phyloP scores from a whole-genome alignment of 2,329 filamentous ascomycete species.

The Sarocladium brachiariae region DNA sequence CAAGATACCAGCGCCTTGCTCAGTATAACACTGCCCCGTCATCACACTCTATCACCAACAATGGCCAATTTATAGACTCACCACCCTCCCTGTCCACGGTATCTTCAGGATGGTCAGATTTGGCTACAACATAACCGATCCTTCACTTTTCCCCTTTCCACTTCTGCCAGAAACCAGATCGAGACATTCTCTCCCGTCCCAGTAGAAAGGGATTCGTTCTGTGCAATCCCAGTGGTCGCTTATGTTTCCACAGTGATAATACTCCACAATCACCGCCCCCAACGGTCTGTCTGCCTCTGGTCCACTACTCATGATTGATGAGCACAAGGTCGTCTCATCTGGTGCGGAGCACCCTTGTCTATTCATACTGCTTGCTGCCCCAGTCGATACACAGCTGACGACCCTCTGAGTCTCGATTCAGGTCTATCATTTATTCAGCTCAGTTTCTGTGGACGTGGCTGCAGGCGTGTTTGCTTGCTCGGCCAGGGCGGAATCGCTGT shows the following conservation, averaged over 20 bases:
- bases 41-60: no score
- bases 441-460: background rate
- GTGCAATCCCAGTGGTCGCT: background rate
- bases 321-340: background rate
- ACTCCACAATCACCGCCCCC: conserved; percentile 1
- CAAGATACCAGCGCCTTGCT: no score
- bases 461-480: background rate
- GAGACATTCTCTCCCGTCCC: conserved; percentile 5
- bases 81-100: no score
- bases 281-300: background rate
- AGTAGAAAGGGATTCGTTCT: background rate
- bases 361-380: background rate
- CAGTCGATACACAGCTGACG: background rate
- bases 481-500: no score
- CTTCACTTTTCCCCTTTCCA: background rate
- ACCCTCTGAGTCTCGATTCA: background rate
- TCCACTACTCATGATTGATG: background rate
- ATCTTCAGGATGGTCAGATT: background rate
- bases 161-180: background rate
- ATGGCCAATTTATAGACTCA: no score
- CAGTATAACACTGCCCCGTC: no score
- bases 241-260: background rate
- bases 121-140: no score
- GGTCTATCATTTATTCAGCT: background rate
- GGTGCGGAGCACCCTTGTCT: background rate